Percentiles rank a stretch among this genome's conserved stretches.
Evolutionary conservation across 331 rosid genomes (phyloP).

Genomic region (Pyrus hybrid): DNA sequence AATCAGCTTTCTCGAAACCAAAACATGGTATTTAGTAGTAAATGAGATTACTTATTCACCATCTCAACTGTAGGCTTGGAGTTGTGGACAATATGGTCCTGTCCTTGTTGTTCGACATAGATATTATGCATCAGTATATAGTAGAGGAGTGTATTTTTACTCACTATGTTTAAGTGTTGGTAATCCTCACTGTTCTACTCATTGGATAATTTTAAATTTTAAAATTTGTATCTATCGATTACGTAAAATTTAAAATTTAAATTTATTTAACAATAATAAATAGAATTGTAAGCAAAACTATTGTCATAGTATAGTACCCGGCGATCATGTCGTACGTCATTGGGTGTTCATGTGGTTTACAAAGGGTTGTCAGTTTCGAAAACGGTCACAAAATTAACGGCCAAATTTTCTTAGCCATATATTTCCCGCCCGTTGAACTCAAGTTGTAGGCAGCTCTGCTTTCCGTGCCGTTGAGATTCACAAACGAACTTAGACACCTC

Average conservation of each 20-base stretch:
- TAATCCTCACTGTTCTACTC: too few relatives aligned
- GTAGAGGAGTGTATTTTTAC: too few relatives aligned
- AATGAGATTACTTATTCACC: too few relatives aligned
- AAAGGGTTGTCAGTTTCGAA: slow-evolving; percentile 19
- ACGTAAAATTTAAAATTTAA: too few relatives aligned
- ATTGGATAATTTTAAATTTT: too few relatives aligned
- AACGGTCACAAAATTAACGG: slow-evolving; percentile 45
- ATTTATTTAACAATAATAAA: too few relatives aligned
- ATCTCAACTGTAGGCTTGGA: neutral
- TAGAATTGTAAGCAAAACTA: too few relatives aligned
- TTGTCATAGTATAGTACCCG: neutral
- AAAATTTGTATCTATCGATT: too few relatives aligned
- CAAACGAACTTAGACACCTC: neutral
- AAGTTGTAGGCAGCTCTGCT: slow-evolving; percentile 2
- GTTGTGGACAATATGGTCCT: neutral
- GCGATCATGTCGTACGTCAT: neutral
- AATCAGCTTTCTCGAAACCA: neutral
- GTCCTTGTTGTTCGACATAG: neutral
- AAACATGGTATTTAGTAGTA: neutral
- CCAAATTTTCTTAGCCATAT: neutral
- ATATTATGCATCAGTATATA: too few relatives aligned
- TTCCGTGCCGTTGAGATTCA: neutral
- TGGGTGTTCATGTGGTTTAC: slow-evolving; percentile 17
- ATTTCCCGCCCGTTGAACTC: neutral
- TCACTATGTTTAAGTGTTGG: too few relatives aligned